Conservation (phyloP, 805 yeast genomes). For the Myxozyma lipomycoides region DNA sequence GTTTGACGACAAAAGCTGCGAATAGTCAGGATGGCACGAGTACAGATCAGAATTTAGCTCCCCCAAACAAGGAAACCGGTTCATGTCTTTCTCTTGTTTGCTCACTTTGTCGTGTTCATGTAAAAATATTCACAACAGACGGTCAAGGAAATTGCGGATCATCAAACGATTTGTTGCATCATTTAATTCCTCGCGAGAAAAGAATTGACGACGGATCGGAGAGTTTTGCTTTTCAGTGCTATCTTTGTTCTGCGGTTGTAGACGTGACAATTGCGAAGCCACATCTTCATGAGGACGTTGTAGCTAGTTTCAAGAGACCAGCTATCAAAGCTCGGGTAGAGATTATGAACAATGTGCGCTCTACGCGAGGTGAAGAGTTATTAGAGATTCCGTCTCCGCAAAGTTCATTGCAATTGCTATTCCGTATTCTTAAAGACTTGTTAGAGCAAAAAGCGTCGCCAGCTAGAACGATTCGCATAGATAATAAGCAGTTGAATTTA, state of each 20-base stretch:
- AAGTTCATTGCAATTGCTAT: slow-evolving; percentile 57
- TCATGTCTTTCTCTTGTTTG: slow-evolving; percentile 8
- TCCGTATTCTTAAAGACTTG: slow-evolving; percentile 66
- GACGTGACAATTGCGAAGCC: slow-evolving; percentile 24
- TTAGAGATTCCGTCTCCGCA: slow-evolving; percentile 48
- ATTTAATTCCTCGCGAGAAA: slow-evolving; percentile 11
- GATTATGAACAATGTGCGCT: slow-evolving; percentile 32
- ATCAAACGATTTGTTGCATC: slow-evolving; percentile 14
- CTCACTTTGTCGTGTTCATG: slow-evolving; percentile 20
- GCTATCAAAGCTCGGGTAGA: slow-evolving; percentile 52
- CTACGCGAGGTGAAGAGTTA: neutral
- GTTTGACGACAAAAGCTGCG: neutral
- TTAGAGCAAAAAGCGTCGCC: slow-evolving; percentile 44
- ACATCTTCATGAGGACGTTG: slow-evolving; percentile 46
- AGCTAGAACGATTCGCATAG: slow-evolving; percentile 54
- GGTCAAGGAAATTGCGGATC: slow-evolving; percentile 6
- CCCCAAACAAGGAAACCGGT: neutral
- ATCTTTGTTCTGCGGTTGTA: slow-evolving; percentile 8
- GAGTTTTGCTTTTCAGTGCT: slow-evolving; percentile 8
- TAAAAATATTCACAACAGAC: slow-evolving; percentile 4
- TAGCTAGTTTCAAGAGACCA: slow-evolving; percentile 46
- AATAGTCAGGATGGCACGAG: neutral
- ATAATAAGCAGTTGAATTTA: slow-evolving; percentile 51
- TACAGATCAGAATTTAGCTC: neutral
- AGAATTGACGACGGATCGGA: slow-evolving; percentile 4